Conservation (phyloP, 352 stramenopile species). For the Plasmopara viticola region DNA sequence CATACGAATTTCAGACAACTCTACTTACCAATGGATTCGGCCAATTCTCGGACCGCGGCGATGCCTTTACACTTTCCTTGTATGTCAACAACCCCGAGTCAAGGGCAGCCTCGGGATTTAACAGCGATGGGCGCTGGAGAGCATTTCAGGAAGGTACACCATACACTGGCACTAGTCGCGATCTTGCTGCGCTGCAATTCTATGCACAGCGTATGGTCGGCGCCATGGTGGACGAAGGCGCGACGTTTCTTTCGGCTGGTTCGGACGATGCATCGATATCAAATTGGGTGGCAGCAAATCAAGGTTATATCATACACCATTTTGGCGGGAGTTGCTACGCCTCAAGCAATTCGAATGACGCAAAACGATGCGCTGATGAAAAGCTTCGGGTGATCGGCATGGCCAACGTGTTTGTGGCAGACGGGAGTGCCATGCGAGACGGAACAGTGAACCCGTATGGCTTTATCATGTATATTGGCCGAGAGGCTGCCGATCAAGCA, state of each 20-base stretch:
- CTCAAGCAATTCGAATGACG: slow-evolving; percentile 35
- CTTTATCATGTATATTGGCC: slow-evolving; percentile 73
- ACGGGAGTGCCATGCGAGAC: slow-evolving; percentile 53
- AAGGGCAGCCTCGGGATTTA: too few species aligned
- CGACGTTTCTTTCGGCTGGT: slow-evolving; percentile 40
- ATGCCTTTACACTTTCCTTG: too few species aligned
- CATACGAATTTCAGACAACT: too few species aligned
- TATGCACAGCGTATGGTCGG: slow-evolving; percentile 32
- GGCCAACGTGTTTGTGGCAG: slow-evolving; percentile 47
- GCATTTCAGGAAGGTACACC: too few species aligned
- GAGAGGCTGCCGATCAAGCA: slow-evolving; percentile 34
- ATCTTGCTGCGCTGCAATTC: slow-evolving; percentile 49
- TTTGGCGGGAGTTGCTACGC: slow-evolving; percentile 71
- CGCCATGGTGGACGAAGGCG: slow-evolving; percentile 33
- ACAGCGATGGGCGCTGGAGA: too few species aligned
- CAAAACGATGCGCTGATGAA: slow-evolving; percentile 50
- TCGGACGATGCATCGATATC: slow-evolving; percentile 6
- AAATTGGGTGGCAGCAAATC: slow-evolving; percentile 25
- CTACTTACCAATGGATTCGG: too few species aligned
- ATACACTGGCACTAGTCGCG: slow-evolving; percentile 6
- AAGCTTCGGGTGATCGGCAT: slow-evolving; percentile 57
- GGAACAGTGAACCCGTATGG: slow-evolving; percentile 33
- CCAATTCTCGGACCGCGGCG: too few species aligned
- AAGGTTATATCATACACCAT: slow-evolving; percentile 36
- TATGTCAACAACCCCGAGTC: too few species aligned